Percentiles rank a stretch among this genome's conserved stretches.
Conservation (phyloP, 1,284 basidiomycete genomes). For the Trichosporon sp. region DNA sequence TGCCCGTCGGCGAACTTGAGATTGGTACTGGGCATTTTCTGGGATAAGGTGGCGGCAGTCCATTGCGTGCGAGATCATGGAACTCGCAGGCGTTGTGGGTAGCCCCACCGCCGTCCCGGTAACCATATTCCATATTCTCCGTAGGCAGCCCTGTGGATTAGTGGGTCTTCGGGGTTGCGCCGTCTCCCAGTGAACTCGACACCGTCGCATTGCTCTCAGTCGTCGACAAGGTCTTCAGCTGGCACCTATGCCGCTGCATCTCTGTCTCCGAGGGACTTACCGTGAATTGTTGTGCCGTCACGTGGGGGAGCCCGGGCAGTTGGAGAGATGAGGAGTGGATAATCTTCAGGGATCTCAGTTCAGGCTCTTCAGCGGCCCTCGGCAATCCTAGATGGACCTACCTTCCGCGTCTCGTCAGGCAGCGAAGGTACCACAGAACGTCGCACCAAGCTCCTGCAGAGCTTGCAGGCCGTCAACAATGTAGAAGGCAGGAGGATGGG, state of each 20-base stretch:
- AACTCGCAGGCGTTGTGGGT: background rate
- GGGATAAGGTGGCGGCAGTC: background rate
- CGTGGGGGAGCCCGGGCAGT: background rate
- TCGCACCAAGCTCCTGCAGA: background rate
- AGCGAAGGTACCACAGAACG: too few relatives aligned
- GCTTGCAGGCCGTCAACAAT: background rate
- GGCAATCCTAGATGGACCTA: background rate
- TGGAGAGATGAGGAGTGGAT: background rate
- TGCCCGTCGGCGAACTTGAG: too few relatives aligned
- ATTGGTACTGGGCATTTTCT: background rate
- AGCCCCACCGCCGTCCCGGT: background rate
- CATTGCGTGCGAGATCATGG: background rate
- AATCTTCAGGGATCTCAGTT: background rate
- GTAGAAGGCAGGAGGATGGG: background rate
- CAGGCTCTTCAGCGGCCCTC: background rate
- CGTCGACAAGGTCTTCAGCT: background rate
- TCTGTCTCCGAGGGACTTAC: background rate
- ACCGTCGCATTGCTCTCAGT: background rate
- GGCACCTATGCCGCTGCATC: background rate
- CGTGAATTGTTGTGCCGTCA: background rate
- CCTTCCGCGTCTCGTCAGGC: too few relatives aligned
- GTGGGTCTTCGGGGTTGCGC: background rate
- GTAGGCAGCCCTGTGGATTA: background rate
- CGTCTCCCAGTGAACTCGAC: background rate
- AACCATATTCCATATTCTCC: constrained; percentile 6